phyloP scores from a whole-genome alignment of 2,329 filamentous ascomycete species.

The Aspergillus fischeri region DNA sequence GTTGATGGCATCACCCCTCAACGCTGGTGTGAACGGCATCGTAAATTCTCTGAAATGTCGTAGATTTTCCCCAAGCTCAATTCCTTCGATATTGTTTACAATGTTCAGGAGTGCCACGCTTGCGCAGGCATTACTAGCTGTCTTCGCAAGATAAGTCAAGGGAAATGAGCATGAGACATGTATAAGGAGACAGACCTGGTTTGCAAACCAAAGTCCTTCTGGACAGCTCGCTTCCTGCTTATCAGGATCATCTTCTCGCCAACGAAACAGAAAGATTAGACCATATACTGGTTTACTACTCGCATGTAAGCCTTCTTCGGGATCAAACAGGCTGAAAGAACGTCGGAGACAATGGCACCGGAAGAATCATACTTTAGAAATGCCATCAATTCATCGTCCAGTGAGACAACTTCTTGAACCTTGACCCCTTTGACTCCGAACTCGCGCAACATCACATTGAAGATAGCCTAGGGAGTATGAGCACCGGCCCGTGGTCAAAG shows the following conservation, averaged over 20 bases:
- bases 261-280: conserved; percentile 84
- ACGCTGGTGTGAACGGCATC: conserved; percentile 60
- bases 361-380: conserved; percentile 54
- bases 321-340: neutral
- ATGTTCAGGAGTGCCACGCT: conserved; percentile 93
- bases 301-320: neutral
- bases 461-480: conserved; percentile 59
- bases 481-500: neutral
- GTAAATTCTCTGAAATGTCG: conserved; percentile 70
- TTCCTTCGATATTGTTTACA: conserved; percentile 70
- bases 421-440: conserved; percentile 71
- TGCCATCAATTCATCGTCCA: conserved; percentile 64
- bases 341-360: neutral
- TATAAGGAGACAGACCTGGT: conserved; percentile 59
- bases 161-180: neutral
- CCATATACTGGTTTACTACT: conserved; percentile 70
- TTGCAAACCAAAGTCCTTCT: conserved; percentile 82
- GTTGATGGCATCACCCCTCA: conserved; percentile 72
- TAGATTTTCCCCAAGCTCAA: conserved; percentile 68
- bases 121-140: conserved; percentile 78
- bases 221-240: conserved; percentile 55
- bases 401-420: conserved; percentile 69
- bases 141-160: conserved; percentile 48
- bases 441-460: conserved; percentile 77
- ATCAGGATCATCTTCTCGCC: conserved; percentile 53